A percentile compares a stretch with the other conserved stretches of the same genome.
Evolutionary conservation across 2,329 filamentous ascomycete species (phyloP).

Genomic region (Ascocoryne sarcoides): DNA sequence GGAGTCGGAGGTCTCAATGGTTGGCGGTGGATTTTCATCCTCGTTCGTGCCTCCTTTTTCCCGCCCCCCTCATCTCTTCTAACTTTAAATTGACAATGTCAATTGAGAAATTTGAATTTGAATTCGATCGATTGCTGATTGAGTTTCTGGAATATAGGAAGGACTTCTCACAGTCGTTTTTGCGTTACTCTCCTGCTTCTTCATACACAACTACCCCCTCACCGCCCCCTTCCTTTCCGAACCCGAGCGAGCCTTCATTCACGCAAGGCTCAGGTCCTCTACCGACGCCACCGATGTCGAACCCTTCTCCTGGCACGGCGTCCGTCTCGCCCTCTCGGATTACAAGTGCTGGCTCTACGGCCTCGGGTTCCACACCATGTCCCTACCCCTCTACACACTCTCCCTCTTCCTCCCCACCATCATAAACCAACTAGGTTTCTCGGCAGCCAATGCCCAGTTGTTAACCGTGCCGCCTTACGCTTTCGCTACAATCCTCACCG

Average conservation of each 20-base stretch:
- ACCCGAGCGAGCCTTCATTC: slow-evolving; percentile 32
- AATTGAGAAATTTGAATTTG: too few relatives aligned
- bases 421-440: slow-evolving; percentile 42
- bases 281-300: slow-evolving; percentile 63
- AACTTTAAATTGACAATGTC: background rate
- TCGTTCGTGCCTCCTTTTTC: slow-evolving; percentile 37
- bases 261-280: slow-evolving; percentile 55
- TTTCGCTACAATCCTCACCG: slow-evolving; percentile 33
- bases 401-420: slow-evolving; percentile 34
- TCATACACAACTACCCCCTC: slow-evolving; percentile 17
- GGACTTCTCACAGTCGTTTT: slow-evolving; percentile 46
- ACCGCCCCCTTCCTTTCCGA: slow-evolving; percentile 49
- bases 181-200: slow-evolving; percentile 40
- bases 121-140: too few relatives aligned
- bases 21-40: slow-evolving; percentile 53
- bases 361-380: slow-evolving; percentile 63
- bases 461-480: slow-evolving; percentile 48
- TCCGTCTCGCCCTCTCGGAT: slow-evolving; percentile 54
- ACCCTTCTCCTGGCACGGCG: slow-evolving; percentile 58
- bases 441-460: slow-evolving; percentile 39
- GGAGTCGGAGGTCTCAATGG: slow-evolving; percentile 43
- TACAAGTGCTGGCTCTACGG: slow-evolving; percentile 67
- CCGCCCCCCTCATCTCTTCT: background rate
- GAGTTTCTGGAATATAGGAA: slow-evolving; percentile 31
- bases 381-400: slow-evolving; percentile 41